These are phyloP conservation scores for Cytidiella melzeri DNA, from an alignment of 768 basidiomycete species.

Conservation along the genomic window DNA sequence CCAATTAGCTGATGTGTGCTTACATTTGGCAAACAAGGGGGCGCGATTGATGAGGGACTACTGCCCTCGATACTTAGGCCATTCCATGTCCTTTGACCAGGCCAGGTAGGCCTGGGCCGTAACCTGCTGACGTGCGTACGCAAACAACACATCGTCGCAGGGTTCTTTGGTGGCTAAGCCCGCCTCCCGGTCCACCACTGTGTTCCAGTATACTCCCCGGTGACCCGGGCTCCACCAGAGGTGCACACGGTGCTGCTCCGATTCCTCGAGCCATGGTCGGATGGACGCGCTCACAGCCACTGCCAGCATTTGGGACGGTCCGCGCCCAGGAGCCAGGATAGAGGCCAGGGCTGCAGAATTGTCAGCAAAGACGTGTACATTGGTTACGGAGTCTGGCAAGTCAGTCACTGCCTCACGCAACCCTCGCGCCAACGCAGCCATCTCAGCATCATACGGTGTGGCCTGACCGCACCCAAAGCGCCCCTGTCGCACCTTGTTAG, in stretches of 20 bases:
- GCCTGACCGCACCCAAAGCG: too few relatives aligned
- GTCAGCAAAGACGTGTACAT: constrained; percentile 5
- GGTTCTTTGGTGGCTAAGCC: neutral
- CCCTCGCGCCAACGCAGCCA: constrained; percentile 3
- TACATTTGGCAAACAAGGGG: neutral
- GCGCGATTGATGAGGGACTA: neutral
- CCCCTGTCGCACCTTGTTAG: too few relatives aligned
- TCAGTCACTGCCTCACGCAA: neutral
- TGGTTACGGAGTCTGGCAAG: neutral
- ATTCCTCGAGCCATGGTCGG: neutral
- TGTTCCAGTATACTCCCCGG: too few relatives aligned
- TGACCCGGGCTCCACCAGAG: constrained; percentile 2
- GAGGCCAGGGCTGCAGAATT: too few relatives aligned
- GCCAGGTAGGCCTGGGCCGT: neutral
- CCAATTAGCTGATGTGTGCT: constrained; percentile 1
- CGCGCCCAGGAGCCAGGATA: too few relatives aligned
- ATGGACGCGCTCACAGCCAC: constrained; percentile 1
- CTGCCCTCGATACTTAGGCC: constrained; percentile 2
- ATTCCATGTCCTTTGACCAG: constrained; percentile 2
- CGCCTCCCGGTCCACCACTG: constrained; percentile 3
- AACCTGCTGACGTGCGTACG: too few relatives aligned
- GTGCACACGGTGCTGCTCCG: neutral
- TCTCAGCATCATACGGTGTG: too few relatives aligned
- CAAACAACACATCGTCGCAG: neutral
- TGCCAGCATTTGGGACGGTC: constrained; percentile 6